These are phyloP conservation scores for Silene noctiflora DNA, from an alignment of 179 eudicot species.

Conservation along the genomic window DNA sequence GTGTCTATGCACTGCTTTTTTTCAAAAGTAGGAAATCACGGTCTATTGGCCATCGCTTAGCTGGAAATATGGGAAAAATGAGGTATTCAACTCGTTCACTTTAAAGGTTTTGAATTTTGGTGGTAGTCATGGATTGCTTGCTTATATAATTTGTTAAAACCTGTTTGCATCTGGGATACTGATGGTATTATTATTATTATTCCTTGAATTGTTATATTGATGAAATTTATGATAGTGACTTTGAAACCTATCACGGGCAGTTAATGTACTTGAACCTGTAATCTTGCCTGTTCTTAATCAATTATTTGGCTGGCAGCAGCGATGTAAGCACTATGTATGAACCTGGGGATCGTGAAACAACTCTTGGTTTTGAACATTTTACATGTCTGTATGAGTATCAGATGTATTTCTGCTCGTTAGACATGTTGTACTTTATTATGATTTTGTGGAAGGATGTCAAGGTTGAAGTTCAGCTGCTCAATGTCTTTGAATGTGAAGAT, in stretches of 20 bases:
- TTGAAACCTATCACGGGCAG: not conserved
- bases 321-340: not conserved
- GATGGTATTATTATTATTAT: not conserved
- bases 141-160: not conserved
- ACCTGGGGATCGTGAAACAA: not conserved
- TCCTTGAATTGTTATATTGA: not conserved
- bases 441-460: constrained; percentile 1
- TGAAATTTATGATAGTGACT: not conserved
- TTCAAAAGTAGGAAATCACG: constrained; percentile 77
- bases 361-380: not conserved
- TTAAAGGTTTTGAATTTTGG: not conserved
- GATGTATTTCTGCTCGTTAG: not conserved
- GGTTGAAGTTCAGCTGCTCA: not conserved
- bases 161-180: not conserved
- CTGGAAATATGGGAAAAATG: constrained; percentile 80
- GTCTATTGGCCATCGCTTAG: constrained; percentile 82
- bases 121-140: not conserved
- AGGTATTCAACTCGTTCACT: constrained; percentile 45
- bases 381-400: not conserved
- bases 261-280: not conserved
- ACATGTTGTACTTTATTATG: not conserved
- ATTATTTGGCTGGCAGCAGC: not conserved
- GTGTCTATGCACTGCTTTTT: constrained; percentile 86
- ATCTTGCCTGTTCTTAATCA: too few species aligned
- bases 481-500: not conserved